Base-by-base conservation (phyloP, 306 rosid species). In the Dryas octopetala region DNA sequence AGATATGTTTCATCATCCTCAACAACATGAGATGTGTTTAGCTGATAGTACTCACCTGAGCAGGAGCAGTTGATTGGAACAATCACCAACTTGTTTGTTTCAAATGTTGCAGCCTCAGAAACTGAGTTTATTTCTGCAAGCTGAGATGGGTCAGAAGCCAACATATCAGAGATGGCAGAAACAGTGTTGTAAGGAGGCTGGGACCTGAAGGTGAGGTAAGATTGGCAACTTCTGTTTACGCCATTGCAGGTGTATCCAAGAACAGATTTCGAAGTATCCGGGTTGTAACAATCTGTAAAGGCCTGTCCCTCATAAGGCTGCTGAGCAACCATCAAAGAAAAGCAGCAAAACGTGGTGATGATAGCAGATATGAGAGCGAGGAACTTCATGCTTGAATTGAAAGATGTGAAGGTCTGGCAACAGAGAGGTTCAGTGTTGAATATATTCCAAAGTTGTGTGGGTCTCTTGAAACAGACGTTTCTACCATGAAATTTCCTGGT, bases 51-150 rank as follows among this genome's bases (percentile, higher is more conserved):
- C 76, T 70, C 48, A 86, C 90, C 83, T 5, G 97, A 81, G 68
- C 98, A 86, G 15, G 97, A 95, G 64, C 97, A 95, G 48, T 55
- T 78, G 76, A 85, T 62, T 1, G 97, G 97, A 77, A 95, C 96
- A 57, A 91, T 72, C 46, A 95, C 89, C 71, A 91, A 53, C 45
- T 78, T 61, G 83, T 87, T 81, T 8, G 87, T 28, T 13, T 80
- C 77, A 51, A 95, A 89, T 12, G 96, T 78, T 50, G 70, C 76
- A 0, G 78, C 82, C 28, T 68, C 51, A 3, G 87, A 73, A 77
- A 91, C 93, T 1, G 85, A 86, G 38, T 87, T 94, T 4, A 87
- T 73, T 40, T 75, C 73, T 6, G 96, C 80, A 11, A 94, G 82
- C 45, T 78, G 87, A 1, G 82, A 79, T 7, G 95, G 90, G 74